phyloP scores from a whole-genome alignment of 768 basidiomycete species.

The Rhizopogon roseolus region DNA sequence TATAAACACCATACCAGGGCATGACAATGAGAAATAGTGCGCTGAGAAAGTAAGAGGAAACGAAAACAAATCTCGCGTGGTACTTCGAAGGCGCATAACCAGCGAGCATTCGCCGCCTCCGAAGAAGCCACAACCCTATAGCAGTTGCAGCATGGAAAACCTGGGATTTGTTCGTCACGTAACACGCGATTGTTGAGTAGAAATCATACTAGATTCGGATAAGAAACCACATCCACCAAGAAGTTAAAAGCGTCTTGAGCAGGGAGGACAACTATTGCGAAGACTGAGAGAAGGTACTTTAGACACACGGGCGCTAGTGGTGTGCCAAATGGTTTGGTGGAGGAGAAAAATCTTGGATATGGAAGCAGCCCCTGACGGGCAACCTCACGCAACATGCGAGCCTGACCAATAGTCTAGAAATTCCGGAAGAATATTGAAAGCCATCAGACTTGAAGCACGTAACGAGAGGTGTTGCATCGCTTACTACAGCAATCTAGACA shows the following conservation, averaged over 20 bases:
- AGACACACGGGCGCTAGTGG: conserved; percentile 39
- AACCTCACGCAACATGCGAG: too few relatives aligned
- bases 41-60: conserved; percentile 14
- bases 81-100: conserved; percentile 17
- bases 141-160: conserved; percentile 24
- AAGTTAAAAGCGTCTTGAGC: conserved; percentile 41
- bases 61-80: conserved; percentile 16
- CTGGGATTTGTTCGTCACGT: conserved; percentile 2
- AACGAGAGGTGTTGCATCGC: too few relatives aligned
- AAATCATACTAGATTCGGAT: conserved; percentile 31
- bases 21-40: conserved; percentile 27
- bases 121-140: conserved; percentile 27
- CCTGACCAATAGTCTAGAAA: too few relatives aligned
- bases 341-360: too few relatives aligned
- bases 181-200: conserved; percentile 5
- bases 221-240: conserved; percentile 34
- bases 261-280: conserved; percentile 39
- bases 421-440: too few relatives aligned
- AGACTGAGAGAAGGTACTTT: conserved; percentile 32
- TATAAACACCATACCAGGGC: conserved; percentile 21
- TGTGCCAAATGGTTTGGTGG: conserved; percentile 15
- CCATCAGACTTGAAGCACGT: too few relatives aligned
- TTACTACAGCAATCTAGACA: too few relatives aligned
- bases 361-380: too few relatives aligned
- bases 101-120: conserved; percentile 18